Evolutionary conservation across 208 protist genomes (phyloP).

Genomic region (Leptomonas seymouri): DNA sequence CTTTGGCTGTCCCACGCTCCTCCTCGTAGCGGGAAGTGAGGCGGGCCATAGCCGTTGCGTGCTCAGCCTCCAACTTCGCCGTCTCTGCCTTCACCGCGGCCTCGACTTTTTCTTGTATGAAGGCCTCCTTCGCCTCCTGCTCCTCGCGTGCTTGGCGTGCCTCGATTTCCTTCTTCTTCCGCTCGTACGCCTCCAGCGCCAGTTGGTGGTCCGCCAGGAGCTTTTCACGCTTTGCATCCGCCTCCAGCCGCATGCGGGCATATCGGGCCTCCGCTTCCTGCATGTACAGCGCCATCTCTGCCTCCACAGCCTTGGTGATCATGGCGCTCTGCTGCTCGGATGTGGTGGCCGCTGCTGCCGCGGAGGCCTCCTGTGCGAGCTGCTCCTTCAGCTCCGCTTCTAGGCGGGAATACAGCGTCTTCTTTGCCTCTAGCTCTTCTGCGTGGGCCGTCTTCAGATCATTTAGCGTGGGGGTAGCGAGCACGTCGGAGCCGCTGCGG

Average conservation of each 20-base stretch:
- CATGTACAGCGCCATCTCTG: conserved; percentile 52
- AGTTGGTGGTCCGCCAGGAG: conserved; percentile 40
- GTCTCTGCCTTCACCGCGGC: conserved; percentile 39
- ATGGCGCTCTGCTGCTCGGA: conserved; percentile 32
- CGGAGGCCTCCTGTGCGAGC: conserved; percentile 35
- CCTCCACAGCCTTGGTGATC: conserved; percentile 51
- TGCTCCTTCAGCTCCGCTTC: conserved; percentile 50
- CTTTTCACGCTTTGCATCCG: conserved; percentile 59
- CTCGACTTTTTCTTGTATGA: conserved; percentile 40
- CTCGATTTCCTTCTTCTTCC: conserved; percentile 36
- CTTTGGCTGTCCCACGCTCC: conserved; percentile 49
- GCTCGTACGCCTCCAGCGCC: conserved; percentile 47
- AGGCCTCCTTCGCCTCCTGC: conserved; percentile 42
- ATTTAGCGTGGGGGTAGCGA: conserved; percentile 3
- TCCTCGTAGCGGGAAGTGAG: conserved; percentile 40
- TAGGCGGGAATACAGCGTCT: conserved; percentile 38
- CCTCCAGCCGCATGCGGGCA: conserved; percentile 41
- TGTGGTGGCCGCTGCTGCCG: conserved; percentile 27
- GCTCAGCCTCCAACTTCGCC: conserved; percentile 34
- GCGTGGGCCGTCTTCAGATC: conserved; percentile 41
- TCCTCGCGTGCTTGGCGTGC: conserved; percentile 35
- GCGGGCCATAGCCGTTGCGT: conserved; percentile 31
- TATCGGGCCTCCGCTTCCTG: conserved; percentile 47
- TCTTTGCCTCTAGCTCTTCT: conserved; percentile 21
- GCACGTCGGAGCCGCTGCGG: conserved; percentile 5